Percentiles rank a stretch among this genome's conserved stretches.
These are phyloP conservation scores for Plasmodium cynomolgi DNA, from an alignment of 169 alveolate species.

Conservation along the genomic window DNA sequence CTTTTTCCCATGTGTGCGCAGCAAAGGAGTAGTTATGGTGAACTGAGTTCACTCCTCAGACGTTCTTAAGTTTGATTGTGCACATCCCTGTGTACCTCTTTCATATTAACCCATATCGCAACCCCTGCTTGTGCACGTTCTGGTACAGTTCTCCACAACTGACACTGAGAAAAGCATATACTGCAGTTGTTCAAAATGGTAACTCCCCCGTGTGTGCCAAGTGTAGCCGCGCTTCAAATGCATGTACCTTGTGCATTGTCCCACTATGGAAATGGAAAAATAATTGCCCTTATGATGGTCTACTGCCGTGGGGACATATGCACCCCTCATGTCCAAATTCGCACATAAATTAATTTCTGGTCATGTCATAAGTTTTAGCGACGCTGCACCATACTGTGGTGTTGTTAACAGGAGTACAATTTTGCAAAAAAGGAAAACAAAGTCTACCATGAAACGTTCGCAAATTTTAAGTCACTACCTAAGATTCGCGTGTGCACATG, in stretches of 20 bases:
- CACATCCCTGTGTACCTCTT: neutral
- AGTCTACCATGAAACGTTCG: neutral
- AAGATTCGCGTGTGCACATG: neutral
- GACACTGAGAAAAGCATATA: neutral
- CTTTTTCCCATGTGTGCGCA: neutral
- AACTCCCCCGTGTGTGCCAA: neutral
- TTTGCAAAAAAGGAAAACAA: neutral
- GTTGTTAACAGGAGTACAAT: neutral
- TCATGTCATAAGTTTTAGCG: neutral
- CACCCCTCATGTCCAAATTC: neutral
- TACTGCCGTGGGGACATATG: neutral
- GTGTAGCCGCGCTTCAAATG: neutral
- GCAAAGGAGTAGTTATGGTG: neutral
- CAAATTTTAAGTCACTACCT: neutral
- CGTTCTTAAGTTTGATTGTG: neutral
- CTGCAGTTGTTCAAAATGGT: neutral
- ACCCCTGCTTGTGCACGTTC: neutral
- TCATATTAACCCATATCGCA: neutral
- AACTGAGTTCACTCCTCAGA: neutral
- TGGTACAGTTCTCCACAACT: neutral
- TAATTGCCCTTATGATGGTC: neutral
- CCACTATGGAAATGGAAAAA: neutral
- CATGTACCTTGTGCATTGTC: neutral
- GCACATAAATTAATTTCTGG: constrained; percentile 2
- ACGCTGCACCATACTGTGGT: neutral